Evolutionary conservation across 345 rosid species (phyloP), one percentile per base, ranked within the genome.

Genomic region (Cochlearia excelsa): DNA sequence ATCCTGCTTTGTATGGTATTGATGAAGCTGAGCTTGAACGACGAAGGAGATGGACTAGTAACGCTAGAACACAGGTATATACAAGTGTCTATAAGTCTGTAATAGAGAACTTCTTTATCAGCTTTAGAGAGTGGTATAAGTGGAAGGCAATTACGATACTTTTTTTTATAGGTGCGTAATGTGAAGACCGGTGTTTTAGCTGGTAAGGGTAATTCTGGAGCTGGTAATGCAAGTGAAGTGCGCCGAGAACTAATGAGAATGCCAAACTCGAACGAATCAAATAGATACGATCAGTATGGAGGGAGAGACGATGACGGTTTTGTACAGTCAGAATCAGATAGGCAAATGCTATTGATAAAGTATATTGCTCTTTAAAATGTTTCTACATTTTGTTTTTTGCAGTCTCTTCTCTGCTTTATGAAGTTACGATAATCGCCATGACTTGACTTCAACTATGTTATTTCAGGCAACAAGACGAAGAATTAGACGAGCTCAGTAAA

Each of bases 321-420:
- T 59, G 82, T 93, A 75, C 71, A 81, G 63, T 93, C 97, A 28
- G 97, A 87, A 74, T 93, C 99, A 65, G 97, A 93, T 70, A 82
- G 95, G 70, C 99, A 93, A 45, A 42, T 85, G 83, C 95, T 93
- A 72, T 85, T 93, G 63, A 90, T 93, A 51, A 93, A 75, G 99
- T 93, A 88, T 26, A 63, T 53, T 51, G 65, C 47, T 59, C 46
- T 63, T 31, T 16, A 16, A 16, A 52, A 29, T 45, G 47, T 35
- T 48, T 40, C 46, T 28, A 53, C 54, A 42, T 56, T 16, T 1
- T 16, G 23, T 16, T 16, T 16, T 41, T 47, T 46, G 43, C 8
- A 39, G n/a, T 53, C 2, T 16, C 50, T 54, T 16, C 23, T 16
- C 23, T 16, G 23, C 23, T 16, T 16, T 16, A 16, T 16, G 23